Evolutionary conservation across 2,329 filamentous ascomycete genomes (phyloP), one percentile per base, ranked within the genome.

Genomic region (Westerdykella ornata): DNA sequence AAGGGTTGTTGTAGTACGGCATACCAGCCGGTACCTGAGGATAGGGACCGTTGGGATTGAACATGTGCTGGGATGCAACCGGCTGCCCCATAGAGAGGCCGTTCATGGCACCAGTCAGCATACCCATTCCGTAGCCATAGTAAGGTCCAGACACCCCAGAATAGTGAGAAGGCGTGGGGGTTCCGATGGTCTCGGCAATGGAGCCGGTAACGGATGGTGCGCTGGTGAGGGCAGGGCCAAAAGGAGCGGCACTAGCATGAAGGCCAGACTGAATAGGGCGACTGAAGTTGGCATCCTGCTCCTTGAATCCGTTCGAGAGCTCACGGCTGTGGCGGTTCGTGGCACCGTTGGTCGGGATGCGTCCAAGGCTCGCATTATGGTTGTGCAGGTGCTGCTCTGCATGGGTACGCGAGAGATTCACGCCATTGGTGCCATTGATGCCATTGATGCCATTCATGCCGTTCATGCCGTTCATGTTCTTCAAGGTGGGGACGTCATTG

Each of bases 401-500:
- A 47, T 80, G 75, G 4, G 72, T 85, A 39, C 60, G 64, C 46
- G 65, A 60, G 34, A 47, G 52, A 17, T 57, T 50, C 17, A 46
- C 35, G 20, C 54, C 48, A 37, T 60, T 61, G 22, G 47, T 38
- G 26, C 59, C 54, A 37, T 59, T 61, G 28, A 46, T 38, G 28
- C 59, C 54, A 38, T 59, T 60, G 28, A 47, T 38, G 22, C 59
- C 54, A 37, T 75, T 69, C 37, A 72, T 66, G 36, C 69, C 73
- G 36, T 75, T 69, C 37, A 72, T 66, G 36, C 69, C 73, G 41
- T 77, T 75, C 40, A 77, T 72, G 51, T 75, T 83, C 76, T 92
- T 94, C 58, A 88, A 73, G 6, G 88, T 94, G 4, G 88, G 85
- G 15, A 96, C 75, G 58, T 97, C 89, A 65, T 85, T 92, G 40